Conservation (phyloP, 2,329 filamentous ascomycete genomes). For the Colletotrichum cordylinicola region DNA sequence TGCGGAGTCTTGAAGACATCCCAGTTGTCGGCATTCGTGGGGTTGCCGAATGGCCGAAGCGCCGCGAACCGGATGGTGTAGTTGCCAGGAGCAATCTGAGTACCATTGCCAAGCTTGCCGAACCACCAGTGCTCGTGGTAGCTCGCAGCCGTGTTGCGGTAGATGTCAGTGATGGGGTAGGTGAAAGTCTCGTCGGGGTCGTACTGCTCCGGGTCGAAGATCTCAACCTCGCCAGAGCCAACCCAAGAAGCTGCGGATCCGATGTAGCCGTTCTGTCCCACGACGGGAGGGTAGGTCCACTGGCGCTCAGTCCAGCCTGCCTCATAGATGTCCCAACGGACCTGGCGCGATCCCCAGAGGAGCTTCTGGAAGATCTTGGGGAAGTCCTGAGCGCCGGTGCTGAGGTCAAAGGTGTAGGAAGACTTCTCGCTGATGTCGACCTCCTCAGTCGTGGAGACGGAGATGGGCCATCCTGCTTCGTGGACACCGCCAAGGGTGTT, state of each 20-base stretch:
- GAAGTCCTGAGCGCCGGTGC: conserved; percentile 24
- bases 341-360: conserved; percentile 27
- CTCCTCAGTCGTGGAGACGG: conserved; percentile 5
- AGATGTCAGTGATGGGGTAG: conserved; percentile 27
- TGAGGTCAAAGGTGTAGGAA: conserved; percentile 20
- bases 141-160: conserved; percentile 22
- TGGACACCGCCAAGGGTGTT: conserved; percentile 16
- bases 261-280: conserved; percentile 33
- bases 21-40: conserved; percentile 46
- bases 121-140: conserved; percentile 42
- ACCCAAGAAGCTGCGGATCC: conserved; percentile 33
- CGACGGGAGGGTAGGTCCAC: conserved; percentile 31
- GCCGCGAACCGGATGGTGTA: conserved; percentile 48
- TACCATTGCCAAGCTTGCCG: conserved; percentile 48
- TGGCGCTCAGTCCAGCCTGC: conserved; percentile 29
- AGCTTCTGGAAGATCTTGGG: conserved; percentile 25
- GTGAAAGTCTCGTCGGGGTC: conserved; percentile 30
- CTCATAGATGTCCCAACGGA: conserved; percentile 32
- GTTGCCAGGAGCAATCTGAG: conserved; percentile 43
- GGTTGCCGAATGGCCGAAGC: conserved; percentile 45
- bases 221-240: conserved; percentile 14
- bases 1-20: conserved; percentile 40
- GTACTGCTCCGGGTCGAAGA: conserved; percentile 26
- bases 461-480: conserved; percentile 21
- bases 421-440: conserved; percentile 3